Evolutionary conservation across 441 rosid species (phyloP).

Genomic region (Syzygium syzygioides): DNA sequence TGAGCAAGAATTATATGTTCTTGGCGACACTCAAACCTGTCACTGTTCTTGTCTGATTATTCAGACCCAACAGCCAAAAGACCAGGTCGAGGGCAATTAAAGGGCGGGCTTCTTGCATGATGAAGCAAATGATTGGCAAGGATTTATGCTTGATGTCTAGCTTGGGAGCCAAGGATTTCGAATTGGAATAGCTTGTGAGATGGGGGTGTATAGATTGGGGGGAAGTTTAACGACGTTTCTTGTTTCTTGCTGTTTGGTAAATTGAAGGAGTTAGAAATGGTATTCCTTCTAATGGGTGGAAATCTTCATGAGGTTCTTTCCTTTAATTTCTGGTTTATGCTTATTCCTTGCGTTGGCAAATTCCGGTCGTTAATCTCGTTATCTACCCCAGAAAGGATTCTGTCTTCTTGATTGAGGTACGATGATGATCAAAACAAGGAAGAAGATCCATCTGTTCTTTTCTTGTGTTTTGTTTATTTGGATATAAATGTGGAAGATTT

Average conservation of each 20-base stretch:
- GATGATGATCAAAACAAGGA: not conserved
- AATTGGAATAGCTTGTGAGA: not conserved
- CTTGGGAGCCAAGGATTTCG: not conserved
- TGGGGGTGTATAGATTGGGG: not conserved
- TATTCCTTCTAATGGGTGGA: not conserved
- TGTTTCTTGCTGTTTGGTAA: not conserved
- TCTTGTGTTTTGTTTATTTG: not conserved
- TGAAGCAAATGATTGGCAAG: not conserved
- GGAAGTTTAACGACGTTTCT: not conserved
- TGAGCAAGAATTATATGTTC: not conserved
- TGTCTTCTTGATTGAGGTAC: not conserved
- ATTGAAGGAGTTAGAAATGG: not conserved
- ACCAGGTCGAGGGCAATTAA: not conserved
- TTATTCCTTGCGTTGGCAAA: constrained; percentile 1
- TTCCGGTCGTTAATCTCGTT: not conserved
- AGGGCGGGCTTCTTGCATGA: not conserved
- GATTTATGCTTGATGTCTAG: not conserved
- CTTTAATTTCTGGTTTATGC: not conserved
- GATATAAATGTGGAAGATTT: not conserved
- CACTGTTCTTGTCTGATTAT: not conserved
- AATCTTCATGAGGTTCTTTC: not conserved
- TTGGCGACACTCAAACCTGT: not conserved
- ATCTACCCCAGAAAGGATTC: not conserved
- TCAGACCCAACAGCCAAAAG: not conserved
- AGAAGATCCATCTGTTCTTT: not conserved